These are phyloP conservation scores for Suillus subalutaceus DNA, from an alignment of 768 basidiomycete genomes.

Conservation along the genomic window DNA sequence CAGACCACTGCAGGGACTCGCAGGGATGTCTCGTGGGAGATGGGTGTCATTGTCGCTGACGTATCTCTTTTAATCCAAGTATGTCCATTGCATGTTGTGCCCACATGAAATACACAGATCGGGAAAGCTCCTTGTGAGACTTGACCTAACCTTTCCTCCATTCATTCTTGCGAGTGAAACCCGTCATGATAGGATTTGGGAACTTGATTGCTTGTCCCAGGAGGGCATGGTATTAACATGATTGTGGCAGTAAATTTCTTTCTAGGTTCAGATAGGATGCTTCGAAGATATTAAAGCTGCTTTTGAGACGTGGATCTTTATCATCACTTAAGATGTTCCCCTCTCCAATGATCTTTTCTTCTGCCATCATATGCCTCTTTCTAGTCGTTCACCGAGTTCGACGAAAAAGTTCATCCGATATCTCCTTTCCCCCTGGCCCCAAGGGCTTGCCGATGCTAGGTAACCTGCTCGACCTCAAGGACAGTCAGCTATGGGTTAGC, in stretches of 20 bases:
- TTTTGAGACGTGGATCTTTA: not conserved
- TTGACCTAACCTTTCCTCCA: conserved; percentile 2
- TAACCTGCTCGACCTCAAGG: conserved; percentile 27
- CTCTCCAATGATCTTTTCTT: conserved; percentile 13
- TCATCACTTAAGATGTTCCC: conserved; percentile 3
- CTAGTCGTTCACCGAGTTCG: conserved; percentile 17
- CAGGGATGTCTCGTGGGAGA: not conserved
- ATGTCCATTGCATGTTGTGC: not conserved
- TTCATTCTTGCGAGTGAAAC: not conserved
- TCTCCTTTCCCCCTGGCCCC: conserved; percentile 32
- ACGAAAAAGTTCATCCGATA: conserved; percentile 12
- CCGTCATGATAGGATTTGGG: not conserved
- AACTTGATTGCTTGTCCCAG: not conserved
- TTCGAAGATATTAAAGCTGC: not conserved
- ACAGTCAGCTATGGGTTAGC: conserved; percentile 33
- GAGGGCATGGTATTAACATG: not conserved
- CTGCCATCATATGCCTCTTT: conserved; percentile 14
- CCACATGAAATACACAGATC: conserved; percentile 2
- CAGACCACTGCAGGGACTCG: not conserved
- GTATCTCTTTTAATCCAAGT: not conserved
- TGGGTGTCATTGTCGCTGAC: not conserved
- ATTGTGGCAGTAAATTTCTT: not conserved
- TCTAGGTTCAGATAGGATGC: not conserved
- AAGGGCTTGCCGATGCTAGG: conserved; percentile 35
- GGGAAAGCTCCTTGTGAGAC: not conserved